Base-by-base conservation (phyloP, 1,139 yeast genomes). In the Blastobotrys malaysiensis region DNA sequence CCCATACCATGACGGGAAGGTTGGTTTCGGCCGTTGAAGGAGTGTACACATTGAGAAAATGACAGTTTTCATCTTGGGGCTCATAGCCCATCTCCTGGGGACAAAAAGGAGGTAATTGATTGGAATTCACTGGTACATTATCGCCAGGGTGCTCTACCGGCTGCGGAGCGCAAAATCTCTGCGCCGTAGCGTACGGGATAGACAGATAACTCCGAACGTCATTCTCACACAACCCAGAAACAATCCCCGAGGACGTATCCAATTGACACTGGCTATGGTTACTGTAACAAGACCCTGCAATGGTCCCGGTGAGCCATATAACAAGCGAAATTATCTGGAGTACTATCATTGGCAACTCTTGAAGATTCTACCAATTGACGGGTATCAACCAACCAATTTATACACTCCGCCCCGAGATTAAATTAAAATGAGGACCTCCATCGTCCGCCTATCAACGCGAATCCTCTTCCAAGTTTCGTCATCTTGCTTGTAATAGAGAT, bases 1-100 rank as follows among this genome's bases (percentile, higher is more conserved):
- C 63, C 74, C 74, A 72, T n/a, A 68, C 60, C 59, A 68, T 61
- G n/a, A 68, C 72, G 1, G 72, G 70, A 18, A 14, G 52, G 16
- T 13, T 16, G 9, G 16, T 43, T 13, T 24, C 11, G 2, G 31
- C 43, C 11, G 50, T 48, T 11, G 53, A 27, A n/a, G 70, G 68
- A 1, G 62, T 54, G 47, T 56, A 67, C 16, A 68, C 61, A 51
- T 68, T 68, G 19, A 67, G 56, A 43, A 56, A 65, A 21, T 66
- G 56, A 46, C 70, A 67, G 52, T 65, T 67, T 50, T 67, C 70
- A 19, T 57, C 46, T 16, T 31, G 39, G 39, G 39, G 39, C 16
- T 31, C 16, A 18, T 46, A 49, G 13, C 48, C 43, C 9, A 31
- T 26, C 4, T 48, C 39, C 52, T 66, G 68, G 9, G 67, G 66